Base-by-base conservation (phyloP, 257 asterid species). In the Capsicum chinense region DNA sequence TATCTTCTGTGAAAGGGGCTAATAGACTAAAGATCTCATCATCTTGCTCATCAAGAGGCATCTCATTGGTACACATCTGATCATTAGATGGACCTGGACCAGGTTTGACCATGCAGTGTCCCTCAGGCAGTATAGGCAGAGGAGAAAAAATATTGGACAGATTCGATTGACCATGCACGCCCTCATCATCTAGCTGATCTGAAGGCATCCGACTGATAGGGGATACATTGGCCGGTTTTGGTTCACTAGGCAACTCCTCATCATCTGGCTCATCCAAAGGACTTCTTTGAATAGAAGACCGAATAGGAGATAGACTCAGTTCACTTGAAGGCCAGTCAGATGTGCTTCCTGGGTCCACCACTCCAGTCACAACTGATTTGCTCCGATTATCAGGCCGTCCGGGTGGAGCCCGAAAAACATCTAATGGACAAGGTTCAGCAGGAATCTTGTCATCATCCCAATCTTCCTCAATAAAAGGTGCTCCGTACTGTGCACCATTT, bases 401-500 rank as follows among this genome's bases (percentile, higher is more conserved):
- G 81, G 66, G 81, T 39, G 79, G 39, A 63, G 54, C 19, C 44
- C 62, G 56, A 9, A 79, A 79, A 9, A 74, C 88, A 86, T 62
- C 79, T 56, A 87, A 73, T 9, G 85, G 81, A 6, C 86, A 69
- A 68, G 92, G 56, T 68, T 83, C 83, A 76, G 83, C 68, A 83
- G 82, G 68, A 74, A 50, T 85, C 35, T 79, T 90, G 56, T 88
- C 93, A 68, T 90, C 92, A 64, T 88, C 84, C 99, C 99, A 96
- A 12, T 96, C 99, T 56, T 89, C 97, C 90, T 93, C 98, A 5
- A 87, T 83, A 83, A 94, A 96, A 5, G 98, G 99, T 70, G 98
- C 98, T 13, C 99, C 99, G 85, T 96, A 96, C 56, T 92, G 98
- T 5, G 99, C 97, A 81, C 99, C 97, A 88, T 90, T 92, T 85